phyloP scores from a whole-genome alignment of 768 basidiomycete genomes.

The Psilocybe subaeruginosa region DNA sequence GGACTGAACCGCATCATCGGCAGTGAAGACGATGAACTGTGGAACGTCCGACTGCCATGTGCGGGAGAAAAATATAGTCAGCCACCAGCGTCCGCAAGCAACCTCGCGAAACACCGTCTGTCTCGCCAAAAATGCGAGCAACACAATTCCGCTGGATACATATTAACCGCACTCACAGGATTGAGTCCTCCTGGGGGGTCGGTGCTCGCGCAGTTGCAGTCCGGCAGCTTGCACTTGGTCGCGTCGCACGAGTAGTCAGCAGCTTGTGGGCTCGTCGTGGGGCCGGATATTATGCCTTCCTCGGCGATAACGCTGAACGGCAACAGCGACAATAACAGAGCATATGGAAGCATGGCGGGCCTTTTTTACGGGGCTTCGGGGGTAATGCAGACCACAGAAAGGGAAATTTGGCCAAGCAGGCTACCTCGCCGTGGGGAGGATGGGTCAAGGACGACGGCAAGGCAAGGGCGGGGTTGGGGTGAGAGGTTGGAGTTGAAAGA shows the following conservation, averaged over 20 bases:
- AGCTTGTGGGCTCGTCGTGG: conserved; percentile 52
- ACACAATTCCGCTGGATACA: background rate
- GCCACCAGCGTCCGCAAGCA: background rate
- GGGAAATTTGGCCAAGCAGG: background rate
- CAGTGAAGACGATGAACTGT: conserved; percentile 74
- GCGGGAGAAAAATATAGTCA: conserved; percentile 8
- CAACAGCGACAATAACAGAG: conserved; percentile 29
- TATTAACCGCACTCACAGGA: conserved; percentile 47
- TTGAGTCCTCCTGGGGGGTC: conserved; percentile 71
- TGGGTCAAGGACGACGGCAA: background rate
- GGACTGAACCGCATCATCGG: conserved; percentile 76
- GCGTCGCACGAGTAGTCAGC: conserved; percentile 76
- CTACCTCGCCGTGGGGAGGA: background rate
- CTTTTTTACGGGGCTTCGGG: background rate
- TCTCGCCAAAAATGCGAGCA: conserved; percentile 2
- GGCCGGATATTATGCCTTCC: conserved; percentile 58
- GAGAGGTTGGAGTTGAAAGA: background rate
- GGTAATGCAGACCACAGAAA: background rate
- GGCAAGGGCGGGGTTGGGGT: background rate
- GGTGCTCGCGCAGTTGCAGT: conserved; percentile 75
- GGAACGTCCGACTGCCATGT: conserved; percentile 55
- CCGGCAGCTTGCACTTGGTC: conserved; percentile 63
- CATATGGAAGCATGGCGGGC: conserved; percentile 21
- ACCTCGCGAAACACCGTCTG: background rate
- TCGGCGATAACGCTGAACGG: conserved; percentile 44